A percentile compares a stretch with the other conserved stretches of the same genome.
phyloP scores from a whole-genome alignment of 2,329 filamentous ascomycete species.

The Paecilomyces variotii region DNA sequence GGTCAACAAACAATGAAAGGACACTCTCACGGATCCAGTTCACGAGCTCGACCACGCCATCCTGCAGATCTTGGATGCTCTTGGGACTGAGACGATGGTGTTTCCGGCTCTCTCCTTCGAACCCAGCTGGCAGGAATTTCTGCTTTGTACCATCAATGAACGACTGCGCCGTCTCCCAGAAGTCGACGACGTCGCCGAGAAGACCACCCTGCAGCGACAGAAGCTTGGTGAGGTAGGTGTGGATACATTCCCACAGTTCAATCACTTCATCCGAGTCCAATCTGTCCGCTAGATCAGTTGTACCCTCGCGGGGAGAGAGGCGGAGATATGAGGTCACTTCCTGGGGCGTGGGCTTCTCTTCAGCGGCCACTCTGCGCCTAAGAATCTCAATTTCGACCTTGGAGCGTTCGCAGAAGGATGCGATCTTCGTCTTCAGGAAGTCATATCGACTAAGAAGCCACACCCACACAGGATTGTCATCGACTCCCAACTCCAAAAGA shows the following conservation, averaged over 20 bases:
- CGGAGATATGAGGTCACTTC: constrained; percentile 68
- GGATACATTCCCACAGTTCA: constrained; percentile 87
- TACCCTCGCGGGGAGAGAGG: constrained; percentile 59
- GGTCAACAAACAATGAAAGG: constrained; percentile 73
- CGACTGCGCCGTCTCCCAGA: constrained; percentile 84
- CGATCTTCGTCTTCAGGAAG: constrained; percentile 78
- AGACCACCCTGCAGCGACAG: constrained; percentile 69
- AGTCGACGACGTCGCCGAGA: constrained; percentile 81
- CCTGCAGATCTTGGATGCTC: constrained; percentile 63
- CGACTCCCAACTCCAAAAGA: constrained; percentile 85
- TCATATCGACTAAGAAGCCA: constrained; percentile 90
- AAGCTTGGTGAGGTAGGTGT: constrained; percentile 63
- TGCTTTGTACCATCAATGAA: constrained; percentile 86
- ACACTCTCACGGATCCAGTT: constrained; percentile 73
- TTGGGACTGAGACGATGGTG: constrained; percentile 73
- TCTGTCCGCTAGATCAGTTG: constrained; percentile 53
- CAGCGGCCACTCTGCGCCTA: constrained; percentile 67
- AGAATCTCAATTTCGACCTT: constrained; percentile 89
- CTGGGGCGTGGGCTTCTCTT: constrained; percentile 62
- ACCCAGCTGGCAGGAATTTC: constrained; percentile 66
- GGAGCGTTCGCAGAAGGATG: constrained; percentile 70
- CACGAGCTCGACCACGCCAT: constrained; percentile 73
- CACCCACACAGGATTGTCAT: constrained; percentile 93
- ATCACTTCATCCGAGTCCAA: constrained; percentile 75
- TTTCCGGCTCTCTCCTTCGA: constrained; percentile 69